Evolutionary conservation across 177 flowering plant genomes (phyloP), one percentile per base, ranked within the genome.

Genomic region (Vitis hybrid): DNA sequence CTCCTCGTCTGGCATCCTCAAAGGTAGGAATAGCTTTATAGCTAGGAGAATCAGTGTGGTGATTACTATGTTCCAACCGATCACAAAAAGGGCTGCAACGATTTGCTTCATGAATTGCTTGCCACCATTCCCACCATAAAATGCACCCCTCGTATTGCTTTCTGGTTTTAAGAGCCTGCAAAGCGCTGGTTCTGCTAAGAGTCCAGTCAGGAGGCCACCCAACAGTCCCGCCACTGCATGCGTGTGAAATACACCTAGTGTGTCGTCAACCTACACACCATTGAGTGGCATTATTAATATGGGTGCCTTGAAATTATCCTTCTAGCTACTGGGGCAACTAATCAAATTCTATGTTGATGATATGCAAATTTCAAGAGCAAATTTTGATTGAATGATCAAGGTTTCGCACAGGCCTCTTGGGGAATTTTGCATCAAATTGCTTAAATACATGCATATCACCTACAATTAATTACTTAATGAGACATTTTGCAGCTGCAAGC

Each of bases 1-100:
- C 71, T 92, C 81, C 17, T 87, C 86, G 1, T 92, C 95, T 0
- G 93, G 81, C 97, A 92, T 92, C 11, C 97, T 72, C 52, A 92
- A 53, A 0, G 76, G 79, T 18, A 79, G 70, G 50, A 79, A 65
- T 4, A 73, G 1, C 61, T 84, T 77, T 69, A 91, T 90, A 0
- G 48, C 63, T 0, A 89, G 75, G 4, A 82, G 83, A 15, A 92
- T 92, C 0, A 81, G 35, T 0, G 93, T 79, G 0, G 97, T 92
- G 12, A 85, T 71, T 0, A 84, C 83, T 3, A 90, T 24, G 75
- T 92, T 92, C 97, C 97, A 92, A 0, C 76, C 90, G 1, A 78
- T 84, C 17, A 92, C 81, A 49, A 92, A 90, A n/a, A 75, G n/a
- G 0, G 91, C 93, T 18, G 78, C 97, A 18, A 82, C 93, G n/a